Percentiles rank a stretch among this genome's conserved stretches.
phyloP scores from a whole-genome alignment of 495 filamentous ascomycete genomes.

The Xylona heveae region DNA sequence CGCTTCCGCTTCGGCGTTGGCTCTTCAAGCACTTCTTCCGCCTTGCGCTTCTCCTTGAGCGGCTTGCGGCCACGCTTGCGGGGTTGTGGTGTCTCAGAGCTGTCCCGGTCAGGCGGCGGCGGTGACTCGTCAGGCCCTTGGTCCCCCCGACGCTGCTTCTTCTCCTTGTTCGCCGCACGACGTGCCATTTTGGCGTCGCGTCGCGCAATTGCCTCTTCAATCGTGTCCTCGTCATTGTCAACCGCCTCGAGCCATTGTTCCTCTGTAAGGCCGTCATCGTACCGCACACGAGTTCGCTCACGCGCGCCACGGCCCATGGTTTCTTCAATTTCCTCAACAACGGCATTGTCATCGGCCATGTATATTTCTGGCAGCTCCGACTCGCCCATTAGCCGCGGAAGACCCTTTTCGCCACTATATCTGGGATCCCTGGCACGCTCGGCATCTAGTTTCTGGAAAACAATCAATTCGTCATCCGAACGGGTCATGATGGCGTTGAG shows the following conservation, averaged over 20 bases:
- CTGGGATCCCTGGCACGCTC: conserved; percentile 36
- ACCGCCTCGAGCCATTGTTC: conserved; percentile 93
- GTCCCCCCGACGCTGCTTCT: conserved; percentile 25
- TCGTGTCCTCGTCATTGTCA: conserved; percentile 83
- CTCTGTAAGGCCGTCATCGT: conserved; percentile 93
- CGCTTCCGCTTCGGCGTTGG: conserved; percentile 67
- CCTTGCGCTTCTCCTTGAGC: conserved; percentile 61
- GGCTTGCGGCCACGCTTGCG: conserved; percentile 68
- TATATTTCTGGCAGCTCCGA: conserved; percentile 86
- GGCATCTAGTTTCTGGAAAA: conserved; percentile 37
- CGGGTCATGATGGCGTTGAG: conserved; percentile 51
- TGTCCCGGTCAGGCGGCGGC: conserved; percentile 53
- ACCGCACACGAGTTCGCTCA: conserved; percentile 80
- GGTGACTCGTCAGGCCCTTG: conserved; percentile 40
- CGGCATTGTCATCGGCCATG: conserved; percentile 61
- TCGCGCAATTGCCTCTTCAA: conserved; percentile 79
- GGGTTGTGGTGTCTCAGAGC: conserved; percentile 44
- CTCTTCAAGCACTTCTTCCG: conserved; percentile 32
- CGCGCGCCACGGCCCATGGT: conserved; percentile 74
- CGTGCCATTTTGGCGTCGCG: conserved; percentile 69
- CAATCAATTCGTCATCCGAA: conserved; percentile 16
- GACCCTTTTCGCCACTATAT: conserved; percentile 52
- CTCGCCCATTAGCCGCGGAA: conserved; percentile 70
- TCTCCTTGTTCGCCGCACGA: conserved; percentile 53
- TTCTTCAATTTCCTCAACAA: conserved; percentile 54